Conservation (phyloP, 306 rosid species). For the Erythrophleum fordii region DNA sequence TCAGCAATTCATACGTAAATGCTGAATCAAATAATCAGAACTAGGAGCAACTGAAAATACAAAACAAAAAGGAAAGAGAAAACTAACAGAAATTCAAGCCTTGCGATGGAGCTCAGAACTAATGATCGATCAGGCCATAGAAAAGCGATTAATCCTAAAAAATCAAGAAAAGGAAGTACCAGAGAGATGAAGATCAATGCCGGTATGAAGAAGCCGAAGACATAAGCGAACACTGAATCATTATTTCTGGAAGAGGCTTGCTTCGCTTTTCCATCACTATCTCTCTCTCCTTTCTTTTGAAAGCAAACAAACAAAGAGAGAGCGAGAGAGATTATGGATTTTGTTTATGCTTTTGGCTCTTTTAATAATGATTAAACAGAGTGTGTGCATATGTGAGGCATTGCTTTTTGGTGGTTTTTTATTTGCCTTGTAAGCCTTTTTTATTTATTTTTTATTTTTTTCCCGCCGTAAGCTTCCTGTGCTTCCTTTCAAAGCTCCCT, state of each 20-base stretch:
- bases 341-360: constrained; percentile 26
- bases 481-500: constrained; percentile 8
- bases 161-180: constrained; percentile 37
- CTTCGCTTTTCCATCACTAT: constrained; percentile 10
- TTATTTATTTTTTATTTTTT: not conserved
- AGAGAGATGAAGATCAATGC: constrained; percentile 28
- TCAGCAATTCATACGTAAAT: constrained; percentile 4
- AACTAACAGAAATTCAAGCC: constrained; percentile 13
- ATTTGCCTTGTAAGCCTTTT: constrained; percentile 35
- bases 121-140: constrained; percentile 21
- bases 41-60: not conserved
- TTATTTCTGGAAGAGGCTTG: constrained; percentile 36
- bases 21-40: constrained; percentile 9
- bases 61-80: not conserved
- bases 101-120: constrained; percentile 21
- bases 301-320: not conserved
- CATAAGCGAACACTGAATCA: constrained; percentile 39
- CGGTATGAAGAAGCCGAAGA: constrained; percentile 41
- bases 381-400: constrained; percentile 13
- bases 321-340: constrained; percentile 11
- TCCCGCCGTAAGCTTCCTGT: constrained; percentile 50
- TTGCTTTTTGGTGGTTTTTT: constrained; percentile 40
- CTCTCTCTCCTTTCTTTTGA: constrained; percentile 19
- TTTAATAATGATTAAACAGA: constrained; percentile 25
- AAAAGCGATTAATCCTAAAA: constrained; percentile 34